phyloP scores from a whole-genome alignment of 768 basidiomycete species.

The Suillus weaverae region DNA sequence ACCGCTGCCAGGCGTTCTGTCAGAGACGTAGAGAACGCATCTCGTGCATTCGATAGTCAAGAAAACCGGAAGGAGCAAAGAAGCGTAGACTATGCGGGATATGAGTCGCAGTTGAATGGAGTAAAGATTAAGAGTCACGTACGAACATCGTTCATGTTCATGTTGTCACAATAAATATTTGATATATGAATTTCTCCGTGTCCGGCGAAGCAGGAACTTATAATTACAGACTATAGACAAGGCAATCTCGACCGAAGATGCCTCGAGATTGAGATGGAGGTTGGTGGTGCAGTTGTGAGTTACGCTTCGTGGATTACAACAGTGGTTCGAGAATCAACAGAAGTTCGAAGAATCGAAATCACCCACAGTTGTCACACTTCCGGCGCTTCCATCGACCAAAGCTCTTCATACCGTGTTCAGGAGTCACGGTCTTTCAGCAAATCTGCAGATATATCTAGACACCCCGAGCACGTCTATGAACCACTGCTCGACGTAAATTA shows the following conservation, averaged over 20 bases:
- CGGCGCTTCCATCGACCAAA: background rate
- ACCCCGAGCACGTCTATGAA: background rate
- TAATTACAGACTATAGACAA: background rate
- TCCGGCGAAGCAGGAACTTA: background rate
- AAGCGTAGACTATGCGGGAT: slow-evolving; percentile 6
- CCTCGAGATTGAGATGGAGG: too few relatives aligned
- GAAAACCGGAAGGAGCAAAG: slow-evolving; percentile 16
- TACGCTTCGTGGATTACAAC: background rate
- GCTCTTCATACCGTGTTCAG: background rate
- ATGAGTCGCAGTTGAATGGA: background rate
- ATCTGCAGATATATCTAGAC: background rate
- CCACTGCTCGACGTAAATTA: background rate
- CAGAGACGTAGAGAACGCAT: slow-evolving; percentile 1
- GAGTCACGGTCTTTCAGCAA: background rate
- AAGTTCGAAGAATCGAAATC: background rate
- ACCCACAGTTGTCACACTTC: background rate
- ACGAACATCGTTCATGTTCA: background rate
- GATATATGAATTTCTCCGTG: background rate
- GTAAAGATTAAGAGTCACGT: slow-evolving; percentile 2
- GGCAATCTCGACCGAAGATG: background rate
- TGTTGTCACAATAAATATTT: background rate
- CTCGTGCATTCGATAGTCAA: slow-evolving; percentile 13
- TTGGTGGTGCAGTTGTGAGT: background rate
- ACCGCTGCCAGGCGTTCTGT: slow-evolving; percentile 4
- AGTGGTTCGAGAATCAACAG: background rate